Conservation (phyloP, 106 monocot genomes). For the Dendrobium chrysotoxum region DNA sequence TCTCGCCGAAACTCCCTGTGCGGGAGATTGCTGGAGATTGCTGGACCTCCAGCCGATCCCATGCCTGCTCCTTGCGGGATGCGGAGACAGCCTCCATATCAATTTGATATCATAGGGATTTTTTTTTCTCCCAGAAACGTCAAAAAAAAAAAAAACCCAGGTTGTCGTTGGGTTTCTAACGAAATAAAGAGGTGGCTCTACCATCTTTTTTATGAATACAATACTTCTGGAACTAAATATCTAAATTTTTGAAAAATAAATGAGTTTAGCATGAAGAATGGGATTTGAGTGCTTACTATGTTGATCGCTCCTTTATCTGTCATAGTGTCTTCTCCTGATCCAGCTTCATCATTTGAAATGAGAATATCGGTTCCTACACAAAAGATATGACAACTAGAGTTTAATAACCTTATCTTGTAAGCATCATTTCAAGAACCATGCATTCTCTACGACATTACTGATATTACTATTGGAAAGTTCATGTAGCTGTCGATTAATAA, state of each 20-base stretch:
- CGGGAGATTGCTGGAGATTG: too few species aligned
- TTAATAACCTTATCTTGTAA: background rate
- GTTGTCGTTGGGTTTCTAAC: background rate
- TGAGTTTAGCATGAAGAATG: background rate
- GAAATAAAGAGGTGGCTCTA: background rate
- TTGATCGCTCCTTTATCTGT: background rate
- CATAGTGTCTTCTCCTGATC: background rate
- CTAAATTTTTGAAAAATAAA: background rate
- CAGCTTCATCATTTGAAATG: background rate
- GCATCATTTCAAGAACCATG: background rate
- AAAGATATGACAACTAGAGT: background rate
- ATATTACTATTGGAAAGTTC: background rate
- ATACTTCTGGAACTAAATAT: background rate
- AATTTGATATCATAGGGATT: too few species aligned
- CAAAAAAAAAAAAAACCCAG: background rate
- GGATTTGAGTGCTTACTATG: constrained; percentile 1
- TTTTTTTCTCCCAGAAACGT: too few species aligned
- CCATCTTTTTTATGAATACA: background rate
- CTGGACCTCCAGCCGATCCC: too few species aligned
- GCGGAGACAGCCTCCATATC: too few species aligned
- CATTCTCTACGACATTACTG: background rate
- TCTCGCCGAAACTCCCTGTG: too few species aligned
- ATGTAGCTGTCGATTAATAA: background rate
- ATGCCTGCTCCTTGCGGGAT: too few species aligned
- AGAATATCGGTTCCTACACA: constrained; percentile 1